These are phyloP conservation scores for Tylopilus rubrobrunneus DNA, from an alignment of 768 basidiomycete species.

Conservation along the genomic window DNA sequence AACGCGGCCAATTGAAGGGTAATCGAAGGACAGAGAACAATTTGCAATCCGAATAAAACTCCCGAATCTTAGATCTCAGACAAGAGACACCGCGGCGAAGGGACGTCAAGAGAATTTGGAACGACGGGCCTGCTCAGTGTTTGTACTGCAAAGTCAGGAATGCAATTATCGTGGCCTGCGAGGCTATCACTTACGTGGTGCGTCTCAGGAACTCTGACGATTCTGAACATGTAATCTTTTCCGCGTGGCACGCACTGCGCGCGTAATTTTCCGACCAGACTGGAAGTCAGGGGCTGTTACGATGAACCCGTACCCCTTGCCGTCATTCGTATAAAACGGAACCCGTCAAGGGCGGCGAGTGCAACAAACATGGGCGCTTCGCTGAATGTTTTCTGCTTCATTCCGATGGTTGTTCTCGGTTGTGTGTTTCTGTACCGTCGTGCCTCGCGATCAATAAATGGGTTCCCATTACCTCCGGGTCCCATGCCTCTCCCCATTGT, in stretches of 20 bases:
- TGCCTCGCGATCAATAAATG: slow-evolving; percentile 1
- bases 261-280: neutral
- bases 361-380: slow-evolving; percentile 12
- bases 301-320: slow-evolving; percentile 2
- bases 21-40: slow-evolving; percentile 17
- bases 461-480: slow-evolving; percentile 20
- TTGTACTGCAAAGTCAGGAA: slow-evolving; percentile 11
- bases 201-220: slow-evolving; percentile 6
- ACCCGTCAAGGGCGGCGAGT: neutral
- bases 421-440: slow-evolving; percentile 11
- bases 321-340: slow-evolving; percentile 16
- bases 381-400: slow-evolving; percentile 7
- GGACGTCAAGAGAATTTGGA: slow-evolving; percentile 7
- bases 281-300: slow-evolving; percentile 10
- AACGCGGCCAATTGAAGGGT: slow-evolving; percentile 6
- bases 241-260: slow-evolving; percentile 5
- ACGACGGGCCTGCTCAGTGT: slow-evolving; percentile 3
- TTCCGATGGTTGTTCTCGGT: slow-evolving; percentile 4
- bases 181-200: slow-evolving; percentile 26
- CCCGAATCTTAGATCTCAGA: slow-evolving; percentile 8
- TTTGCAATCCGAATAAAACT: slow-evolving; percentile 15
- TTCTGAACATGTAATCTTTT: slow-evolving; percentile 12
- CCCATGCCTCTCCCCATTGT: slow-evolving; percentile 21
- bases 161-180: slow-evolving; percentile 17
- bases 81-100: slow-evolving; percentile 30